Evolutionary conservation across 768 basidiomycete genomes (phyloP), one percentile per base, ranked within the genome.

Genomic region (Omphalotus guepiniiformis): DNA sequence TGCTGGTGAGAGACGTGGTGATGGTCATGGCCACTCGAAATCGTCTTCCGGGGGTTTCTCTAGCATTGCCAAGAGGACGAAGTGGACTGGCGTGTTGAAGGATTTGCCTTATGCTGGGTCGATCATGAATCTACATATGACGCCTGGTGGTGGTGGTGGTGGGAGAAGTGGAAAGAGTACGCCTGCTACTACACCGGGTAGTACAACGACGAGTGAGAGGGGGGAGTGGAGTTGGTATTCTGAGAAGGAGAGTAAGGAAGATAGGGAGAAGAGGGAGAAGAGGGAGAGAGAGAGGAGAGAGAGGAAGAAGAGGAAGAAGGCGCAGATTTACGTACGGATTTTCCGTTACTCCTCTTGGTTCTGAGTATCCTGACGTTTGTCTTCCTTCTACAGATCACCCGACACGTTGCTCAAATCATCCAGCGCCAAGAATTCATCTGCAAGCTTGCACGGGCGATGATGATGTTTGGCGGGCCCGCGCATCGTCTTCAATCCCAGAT

Each of bases 391-490:
- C 38, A 88, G 87, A 89, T 88, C 50, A 88, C 87, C 19, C 82
- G 82, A 44, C 88, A 93, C 54, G 84, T 92, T 23, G 89, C 89
- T 2, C 83, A 85, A 48, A 84, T 92, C 48, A 75, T 90, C 25
- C 79, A 81, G 54, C 74, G 91, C 27, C 88, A 94, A 59, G 85
- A 86, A 48, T 93, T 93, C 66, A 75, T 93, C 41, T 67, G 91
- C 63, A 92, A 91, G 70, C 78, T 93, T 23, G 79, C 85, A 5
- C 78, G 88, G 42, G 82, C 88, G 8, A 82, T 93, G 75, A 93
- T 93, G 88, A 88, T 87, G 79, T 91, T 88, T 54, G 90, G 89
- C 8, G 84, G 83, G 4, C 88, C 89, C 16, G 78, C 84, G 11
- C 88, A 94, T 62, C 84, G 90, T 34, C 73, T 93, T 16, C 88